Evolutionary conservation across 768 basidiomycete genomes (phyloP).

Genomic region (Flagelloscypha sp.): DNA sequence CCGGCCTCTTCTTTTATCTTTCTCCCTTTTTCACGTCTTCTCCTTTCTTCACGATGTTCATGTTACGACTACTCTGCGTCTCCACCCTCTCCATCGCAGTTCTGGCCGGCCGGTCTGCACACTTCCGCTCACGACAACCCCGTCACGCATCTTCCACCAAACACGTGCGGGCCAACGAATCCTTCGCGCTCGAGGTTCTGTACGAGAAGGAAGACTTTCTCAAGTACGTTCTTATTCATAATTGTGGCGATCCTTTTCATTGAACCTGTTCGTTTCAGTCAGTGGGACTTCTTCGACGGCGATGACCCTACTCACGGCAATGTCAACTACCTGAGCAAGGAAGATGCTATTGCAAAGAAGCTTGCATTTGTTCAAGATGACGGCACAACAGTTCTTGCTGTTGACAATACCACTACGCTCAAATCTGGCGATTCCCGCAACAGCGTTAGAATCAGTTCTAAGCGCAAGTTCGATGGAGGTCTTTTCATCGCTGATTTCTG

Average conservation of each 20-base stretch:
- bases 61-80: neutral
- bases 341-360: slow-evolving; percentile 39
- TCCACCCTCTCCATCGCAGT: neutral
- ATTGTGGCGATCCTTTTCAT: neutral
- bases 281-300: slow-evolving; percentile 59
- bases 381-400: slow-evolving; percentile 50
- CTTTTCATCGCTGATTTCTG: slow-evolving; percentile 69
- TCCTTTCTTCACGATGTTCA: neutral
- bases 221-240: slow-evolving; percentile 30
- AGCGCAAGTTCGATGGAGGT: slow-evolving; percentile 54
- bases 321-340: slow-evolving; percentile 49
- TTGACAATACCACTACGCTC: slow-evolving; percentile 48
- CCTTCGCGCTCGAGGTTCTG: slow-evolving; percentile 29
- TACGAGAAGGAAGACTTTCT: slow-evolving; percentile 51
- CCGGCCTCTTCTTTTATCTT: no score
- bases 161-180: slow-evolving; percentile 1
- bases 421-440: slow-evolving; percentile 44
- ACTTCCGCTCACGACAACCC: neutral
- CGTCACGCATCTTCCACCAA: neutral
- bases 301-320: slow-evolving; percentile 64
- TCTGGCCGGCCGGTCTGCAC: neutral
- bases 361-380: slow-evolving; percentile 57
- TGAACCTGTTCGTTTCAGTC: slow-evolving; percentile 24
- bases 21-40: neutral
- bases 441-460: slow-evolving; percentile 62